phyloP scores from a whole-genome alignment of 495 filamentous ascomycete genomes.

The Hypoxylon cercidicola region DNA sequence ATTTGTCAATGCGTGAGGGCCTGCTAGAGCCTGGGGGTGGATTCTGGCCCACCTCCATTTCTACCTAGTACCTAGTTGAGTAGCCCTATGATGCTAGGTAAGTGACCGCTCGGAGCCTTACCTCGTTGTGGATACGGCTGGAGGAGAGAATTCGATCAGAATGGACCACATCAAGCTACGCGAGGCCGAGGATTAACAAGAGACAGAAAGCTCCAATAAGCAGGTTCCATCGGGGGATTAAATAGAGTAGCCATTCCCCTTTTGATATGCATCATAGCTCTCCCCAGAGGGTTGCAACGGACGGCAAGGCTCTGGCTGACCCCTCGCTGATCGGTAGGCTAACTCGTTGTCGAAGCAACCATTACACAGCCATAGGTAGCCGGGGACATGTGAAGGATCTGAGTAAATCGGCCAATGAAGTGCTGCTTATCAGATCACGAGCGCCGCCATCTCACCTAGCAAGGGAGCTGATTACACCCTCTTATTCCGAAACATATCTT shows the following conservation, averaged over 20 bases:
- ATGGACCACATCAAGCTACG: neutral
- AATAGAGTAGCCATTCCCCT: slow-evolving; percentile 9
- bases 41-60: slow-evolving; percentile 30
- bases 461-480: slow-evolving; percentile 37
- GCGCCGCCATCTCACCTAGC: slow-evolving; percentile 21
- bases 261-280: slow-evolving; percentile 28
- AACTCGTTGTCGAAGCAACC: slow-evolving; percentile 38
- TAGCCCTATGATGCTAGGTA: too few relatives aligned
- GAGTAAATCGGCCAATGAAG: slow-evolving; percentile 31
- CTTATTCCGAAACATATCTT: slow-evolving; percentile 3
- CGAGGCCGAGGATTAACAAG: neutral
- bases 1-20: slow-evolving; percentile 1
- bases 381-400: slow-evolving; percentile 33
- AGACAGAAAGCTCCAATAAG: slow-evolving; percentile 3
- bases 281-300: slow-evolving; percentile 25
- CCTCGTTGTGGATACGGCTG: neutral
- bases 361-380: slow-evolving; percentile 29
- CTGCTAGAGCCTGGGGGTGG: neutral
- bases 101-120: neutral
- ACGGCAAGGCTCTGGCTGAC: slow-evolving; percentile 30
- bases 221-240: neutral
- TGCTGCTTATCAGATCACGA: slow-evolving; percentile 27
- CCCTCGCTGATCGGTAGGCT: slow-evolving; percentile 39
- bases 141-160: slow-evolving; percentile 11
- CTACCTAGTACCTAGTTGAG: neutral